Evolutionary conservation across 1,139 yeast species (phyloP).

Genomic region (Candida sanyaensis): DNA sequence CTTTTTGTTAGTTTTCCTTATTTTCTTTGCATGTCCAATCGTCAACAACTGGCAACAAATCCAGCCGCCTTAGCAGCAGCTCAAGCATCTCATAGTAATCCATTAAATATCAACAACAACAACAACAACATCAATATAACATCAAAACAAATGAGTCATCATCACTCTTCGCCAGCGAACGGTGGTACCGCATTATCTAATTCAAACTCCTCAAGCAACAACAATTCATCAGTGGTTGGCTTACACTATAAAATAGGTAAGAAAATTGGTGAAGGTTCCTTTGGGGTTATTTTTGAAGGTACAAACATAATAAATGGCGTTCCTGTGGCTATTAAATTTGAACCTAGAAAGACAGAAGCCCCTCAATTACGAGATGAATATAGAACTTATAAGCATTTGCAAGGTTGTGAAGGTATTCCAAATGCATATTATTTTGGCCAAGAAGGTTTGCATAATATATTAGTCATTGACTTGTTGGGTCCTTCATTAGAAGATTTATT

Average conservation of each 20-base stretch:
- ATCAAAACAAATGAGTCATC: slow-evolving; percentile 11
- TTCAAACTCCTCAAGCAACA: slow-evolving; percentile 15
- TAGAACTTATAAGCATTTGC: slow-evolving; percentile 85
- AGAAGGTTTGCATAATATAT: slow-evolving; percentile 92
- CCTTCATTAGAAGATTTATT: slow-evolving; percentile 95
- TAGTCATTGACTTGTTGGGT: slow-evolving; percentile 91
- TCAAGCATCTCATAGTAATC: slow-evolving; percentile 32
- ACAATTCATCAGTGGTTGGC: slow-evolving; percentile 58
- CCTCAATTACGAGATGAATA: slow-evolving; percentile 97
- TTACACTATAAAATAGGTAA: slow-evolving; percentile 79
- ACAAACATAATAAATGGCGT: slow-evolving; percentile 71
- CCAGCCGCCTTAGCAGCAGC: slow-evolving; percentile 47
- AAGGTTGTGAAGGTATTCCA: slow-evolving; percentile 83
- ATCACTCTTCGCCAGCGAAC: slow-evolving; percentile 9
- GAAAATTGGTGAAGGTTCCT: slow-evolving; percentile 84
- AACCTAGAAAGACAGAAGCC: slow-evolving; percentile 94
- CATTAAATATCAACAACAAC: slow-evolving; percentile 7
- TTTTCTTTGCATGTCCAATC: slow-evolving; percentile 14
- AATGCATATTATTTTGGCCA: slow-evolving; percentile 96
- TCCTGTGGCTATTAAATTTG: slow-evolving; percentile 76
- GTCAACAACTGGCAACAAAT: slow-evolving; percentile 17
- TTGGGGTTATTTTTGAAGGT: slow-evolving; percentile 83
- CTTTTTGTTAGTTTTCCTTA: not conserved
- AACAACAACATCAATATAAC: slow-evolving; percentile 1
- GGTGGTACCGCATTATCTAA: slow-evolving; percentile 6